These are phyloP conservation scores for Suillus variegatus DNA, from an alignment of 768 basidiomycete genomes.

Conservation along the genomic window DNA sequence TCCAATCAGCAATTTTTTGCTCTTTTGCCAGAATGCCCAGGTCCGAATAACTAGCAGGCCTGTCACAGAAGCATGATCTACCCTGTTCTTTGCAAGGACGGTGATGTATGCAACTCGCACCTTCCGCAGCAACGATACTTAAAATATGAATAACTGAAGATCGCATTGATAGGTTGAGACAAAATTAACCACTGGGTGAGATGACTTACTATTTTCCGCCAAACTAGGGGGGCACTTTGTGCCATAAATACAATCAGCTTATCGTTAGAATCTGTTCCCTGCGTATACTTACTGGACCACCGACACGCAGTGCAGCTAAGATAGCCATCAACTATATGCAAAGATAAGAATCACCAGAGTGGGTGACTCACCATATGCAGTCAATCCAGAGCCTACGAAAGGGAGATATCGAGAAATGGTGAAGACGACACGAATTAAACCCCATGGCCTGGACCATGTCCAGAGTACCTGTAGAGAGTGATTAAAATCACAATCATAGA, in stretches of 20 bases:
- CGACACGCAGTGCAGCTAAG: constrained; percentile 7
- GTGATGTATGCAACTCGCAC: neutral
- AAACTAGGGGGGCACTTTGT: constrained; percentile 4
- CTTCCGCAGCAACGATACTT: constrained; percentile 11
- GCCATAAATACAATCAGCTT: neutral
- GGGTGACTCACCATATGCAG: constrained; percentile 15
- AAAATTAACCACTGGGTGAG: neutral
- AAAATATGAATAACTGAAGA: constrained; percentile 11
- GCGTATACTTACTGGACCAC: neutral
- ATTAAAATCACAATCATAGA: neutral
- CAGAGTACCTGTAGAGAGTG: constrained; percentile 15
- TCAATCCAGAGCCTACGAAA: constrained; percentile 14
- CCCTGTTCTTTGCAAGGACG: neutral
- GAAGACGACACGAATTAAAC: constrained; percentile 17
- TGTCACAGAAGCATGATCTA: constrained; percentile 3
- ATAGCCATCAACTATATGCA: neutral
- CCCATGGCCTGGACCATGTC: constrained; percentile 22
- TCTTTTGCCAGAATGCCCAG: constrained; percentile 21
- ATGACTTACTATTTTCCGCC: constrained; percentile 14
- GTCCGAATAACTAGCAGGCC: constrained; percentile 21
- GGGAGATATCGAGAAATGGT: constrained; percentile 23
- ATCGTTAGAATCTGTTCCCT: neutral
- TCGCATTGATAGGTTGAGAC: neutral
- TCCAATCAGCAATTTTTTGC: constrained; percentile 15
- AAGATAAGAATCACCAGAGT: neutral